Base-by-base conservation (phyloP, 2,329 filamentous ascomycete species). In the Colletotrichum sp. region DNA sequence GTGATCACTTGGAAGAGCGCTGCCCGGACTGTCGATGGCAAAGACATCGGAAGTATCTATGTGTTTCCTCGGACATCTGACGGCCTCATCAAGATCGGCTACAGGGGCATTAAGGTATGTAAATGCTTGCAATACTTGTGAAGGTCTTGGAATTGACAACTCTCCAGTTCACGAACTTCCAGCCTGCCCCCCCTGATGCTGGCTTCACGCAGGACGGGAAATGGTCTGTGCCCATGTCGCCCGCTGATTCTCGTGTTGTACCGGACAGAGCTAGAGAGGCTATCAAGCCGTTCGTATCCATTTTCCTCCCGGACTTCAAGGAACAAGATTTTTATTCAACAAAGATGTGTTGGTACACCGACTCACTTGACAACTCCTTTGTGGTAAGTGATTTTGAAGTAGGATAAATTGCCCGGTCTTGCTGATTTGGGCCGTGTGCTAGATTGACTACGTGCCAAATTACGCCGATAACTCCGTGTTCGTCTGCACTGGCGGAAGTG, bases 321-420 rank as follows among this genome's bases (percentile, higher is more conserved):
- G 69, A 77, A 24, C 82, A 44, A 75, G 79, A 21, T 74, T 89
- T 65, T 73, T 79, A 28, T 77, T 89, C 71, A 85, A 87, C 80
- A 0, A 85, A 89, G 30, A 85, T 93, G 6, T 93, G 91, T 82
- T 92, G 90, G 90, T 92, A 92, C 78, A 90, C 86, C 0, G 91
- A 92, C 78, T 91, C 89, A 0, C 87, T 87, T 2, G 85, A 87
- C 18, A 90, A 90, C 36, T 88, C 91, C 70, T 92, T 90, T 78
- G 83, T 84, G 26, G 80, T 80, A 76, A 18, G 77, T 21, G 13
- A 8, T 6, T 12, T 13, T 21, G 13, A 3, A 12, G 15, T 9
- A 39, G 8, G 28, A 10, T 32, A 3, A 12, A 2, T 32, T 28
- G 2, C 3, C 10, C 4, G 15, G 18, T 24, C 13, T 24, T 6